Evolutionary conservation across 768 basidiomycete genomes (phyloP), one percentile per base, ranked within the genome.

Genomic region (Sarcodon aspratus): DNA sequence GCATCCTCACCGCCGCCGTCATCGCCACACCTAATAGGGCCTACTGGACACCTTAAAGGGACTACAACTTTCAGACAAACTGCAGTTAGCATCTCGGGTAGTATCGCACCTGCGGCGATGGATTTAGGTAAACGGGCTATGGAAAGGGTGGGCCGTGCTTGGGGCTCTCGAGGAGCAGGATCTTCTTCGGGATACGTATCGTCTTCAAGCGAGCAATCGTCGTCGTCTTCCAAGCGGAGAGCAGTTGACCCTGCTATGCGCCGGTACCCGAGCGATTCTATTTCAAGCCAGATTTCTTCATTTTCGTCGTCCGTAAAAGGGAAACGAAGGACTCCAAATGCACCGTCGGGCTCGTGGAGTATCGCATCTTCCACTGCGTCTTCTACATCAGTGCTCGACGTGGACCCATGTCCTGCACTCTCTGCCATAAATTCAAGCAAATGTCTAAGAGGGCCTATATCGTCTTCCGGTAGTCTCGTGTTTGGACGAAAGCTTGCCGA

Each of bases 31-130:
- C 11, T 46, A 8, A 45, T 38, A 31, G 27, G 13, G 35, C 51
- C 55, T 34, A 54, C 49, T 17, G 10, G 27, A 15, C 34, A 52
- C 35, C 54, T 49, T 9, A 48, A 46, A 27, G 52, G 50, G 12
- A 48, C 52, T 47, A 50, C 59, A 21, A 65, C 68, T 27, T 65
- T 74, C 52, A 67, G 82, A 17, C 81, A 79, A 57, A 79, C 82
- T n/a, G 75, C 85, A 13, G 73, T 87, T 53, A 86, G 84, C 56
- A 79, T 88, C 68, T 76, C 82, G 2, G 73, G 71, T 36, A 73
- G 79, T 37, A 71, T 85, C 44, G 79, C 79, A 3, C 82, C 84
- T 27, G 82, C 80, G 17, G 86, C 85, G 9, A 58, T 64, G 48
- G 66, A 64, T 9, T 58, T 70, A 31, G 66, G 67, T 17, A 82